phyloP scores from a whole-genome alignment of 1,284 basidiomycete species.

The Leucoagaricus sp. region DNA sequence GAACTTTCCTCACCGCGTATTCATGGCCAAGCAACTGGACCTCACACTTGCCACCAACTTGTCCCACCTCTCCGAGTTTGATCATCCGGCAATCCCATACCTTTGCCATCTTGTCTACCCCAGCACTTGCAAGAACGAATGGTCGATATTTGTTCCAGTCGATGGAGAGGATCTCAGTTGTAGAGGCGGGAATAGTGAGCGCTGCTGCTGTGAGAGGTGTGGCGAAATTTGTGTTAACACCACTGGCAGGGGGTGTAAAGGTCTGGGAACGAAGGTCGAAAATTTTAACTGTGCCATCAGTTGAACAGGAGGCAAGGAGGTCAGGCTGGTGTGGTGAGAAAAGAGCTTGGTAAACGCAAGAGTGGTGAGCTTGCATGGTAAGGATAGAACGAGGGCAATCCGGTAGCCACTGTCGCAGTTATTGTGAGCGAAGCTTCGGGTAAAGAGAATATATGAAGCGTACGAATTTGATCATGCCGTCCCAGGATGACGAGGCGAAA shows the following conservation, averaged over 20 bases:
- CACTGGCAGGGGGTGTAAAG: constrained; percentile 30
- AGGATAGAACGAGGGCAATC: constrained; percentile 76
- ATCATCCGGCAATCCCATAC: constrained; percentile 89
- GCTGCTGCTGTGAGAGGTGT: constrained; percentile 63
- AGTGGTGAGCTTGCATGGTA: constrained; percentile 81
- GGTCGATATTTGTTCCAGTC: constrained; percentile 95
- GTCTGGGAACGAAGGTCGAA: constrained; percentile 71
- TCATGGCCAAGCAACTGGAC: constrained; percentile 74
- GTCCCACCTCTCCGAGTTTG: constrained; percentile 49
- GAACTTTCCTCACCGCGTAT: constrained; percentile 79
- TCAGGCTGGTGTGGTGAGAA: constrained; percentile 93
- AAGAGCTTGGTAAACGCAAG: constrained; percentile 86
- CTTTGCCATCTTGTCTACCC: constrained; percentile 79
- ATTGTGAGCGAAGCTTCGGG: constrained; percentile 10
- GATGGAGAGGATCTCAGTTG: constrained; percentile 72
- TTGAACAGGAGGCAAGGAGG: constrained; percentile 79
- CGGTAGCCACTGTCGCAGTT: constrained; percentile 77
- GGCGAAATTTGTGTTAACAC: constrained; percentile 55
- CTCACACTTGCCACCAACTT: constrained; percentile 72
- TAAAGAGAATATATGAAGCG: constrained; percentile 28
- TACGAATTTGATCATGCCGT: constrained; percentile 88
- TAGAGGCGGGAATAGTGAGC: constrained; percentile 70
- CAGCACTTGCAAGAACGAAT: constrained; percentile 75
- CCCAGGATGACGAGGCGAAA: constrained; percentile 92
- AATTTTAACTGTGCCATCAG: constrained; percentile 81